phyloP scores from a whole-genome alignment of 2,329 filamentous ascomycete species.

The Alternaria novae-zelandiae region DNA sequence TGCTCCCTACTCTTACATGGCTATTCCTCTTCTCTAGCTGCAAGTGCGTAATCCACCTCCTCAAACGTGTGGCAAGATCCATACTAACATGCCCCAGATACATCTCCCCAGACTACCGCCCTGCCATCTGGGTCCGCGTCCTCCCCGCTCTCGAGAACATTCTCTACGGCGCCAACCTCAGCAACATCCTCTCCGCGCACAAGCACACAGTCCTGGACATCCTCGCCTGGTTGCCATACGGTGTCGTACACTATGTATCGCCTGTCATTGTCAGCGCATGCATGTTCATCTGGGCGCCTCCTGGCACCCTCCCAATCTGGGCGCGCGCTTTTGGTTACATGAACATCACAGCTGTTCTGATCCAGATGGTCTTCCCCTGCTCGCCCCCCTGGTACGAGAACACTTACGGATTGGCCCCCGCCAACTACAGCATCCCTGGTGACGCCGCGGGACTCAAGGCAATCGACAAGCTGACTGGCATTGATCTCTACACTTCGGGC shows the following conservation, averaged over 20 bases:
- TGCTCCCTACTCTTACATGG: constrained; percentile 83
- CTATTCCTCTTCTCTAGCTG: constrained; percentile 90
- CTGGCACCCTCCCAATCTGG: constrained; percentile 83
- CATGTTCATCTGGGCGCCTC: constrained; percentile 88
- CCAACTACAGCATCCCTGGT: constrained; percentile 89
- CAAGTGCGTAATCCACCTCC: constrained; percentile 69
- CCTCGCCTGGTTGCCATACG: constrained; percentile 92
- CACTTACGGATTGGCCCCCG: constrained; percentile 85
- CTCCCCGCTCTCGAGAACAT: constrained; percentile 95
- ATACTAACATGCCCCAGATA: constrained; percentile 65
- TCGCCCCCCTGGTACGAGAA: constrained; percentile 98
- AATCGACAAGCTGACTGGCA: constrained; percentile 86
- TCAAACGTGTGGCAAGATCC: background rate
- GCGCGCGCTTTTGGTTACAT: constrained; percentile 90
- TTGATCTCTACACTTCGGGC: constrained; percentile 90
- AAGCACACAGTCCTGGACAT: constrained; percentile 83
- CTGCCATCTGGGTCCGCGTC: constrained; percentile 94
- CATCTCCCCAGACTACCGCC: constrained; percentile 85
- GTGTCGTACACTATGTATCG: constrained; percentile 85
- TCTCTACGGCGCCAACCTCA: constrained; percentile 92
- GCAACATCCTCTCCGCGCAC: constrained; percentile 92
- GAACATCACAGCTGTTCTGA: constrained; percentile 84
- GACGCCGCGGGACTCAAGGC: constrained; percentile 88
- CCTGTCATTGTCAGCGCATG: constrained; percentile 78
- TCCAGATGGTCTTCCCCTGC: constrained; percentile 90